These are phyloP conservation scores for Fusarium sp. DNA, from an alignment of 2,329 filamentous ascomycete genomes.

Conservation along the genomic window DNA sequence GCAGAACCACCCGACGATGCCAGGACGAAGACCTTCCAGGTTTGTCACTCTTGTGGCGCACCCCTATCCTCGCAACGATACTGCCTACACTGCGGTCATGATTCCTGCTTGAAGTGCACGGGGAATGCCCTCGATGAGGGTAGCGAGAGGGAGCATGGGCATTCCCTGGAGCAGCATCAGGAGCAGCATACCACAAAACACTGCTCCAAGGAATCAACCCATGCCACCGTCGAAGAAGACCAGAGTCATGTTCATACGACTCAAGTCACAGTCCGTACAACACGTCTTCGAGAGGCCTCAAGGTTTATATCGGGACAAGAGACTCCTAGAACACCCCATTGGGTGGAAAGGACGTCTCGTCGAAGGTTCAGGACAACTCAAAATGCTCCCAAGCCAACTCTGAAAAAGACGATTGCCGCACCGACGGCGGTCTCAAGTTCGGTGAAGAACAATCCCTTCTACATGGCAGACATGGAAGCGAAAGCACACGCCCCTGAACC, in stretches of 20 bases:
- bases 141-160: conserved; percentile 1
- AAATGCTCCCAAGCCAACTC: conserved; percentile 5
- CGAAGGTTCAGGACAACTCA: conserved; percentile 5
- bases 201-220: conserved; percentile 2
- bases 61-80: conserved; percentile 49
- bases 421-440: conserved; percentile 21
- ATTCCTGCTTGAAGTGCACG: conserved; percentile 57
- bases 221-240: background rate
- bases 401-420: conserved; percentile 21
- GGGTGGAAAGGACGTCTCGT: conserved; percentile 13
- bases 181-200: conserved; percentile 9
- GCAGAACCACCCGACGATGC: conserved; percentile 27
- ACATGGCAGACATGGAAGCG: conserved; percentile 43
- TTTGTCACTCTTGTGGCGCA: conserved; percentile 61
- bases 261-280: conserved; percentile 2
- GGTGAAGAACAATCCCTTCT: conserved; percentile 47
- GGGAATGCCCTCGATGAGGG: conserved; percentile 45
- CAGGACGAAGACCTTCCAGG: conserved; percentile 44
- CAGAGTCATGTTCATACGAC: conserved; percentile 13
- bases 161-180: conserved; percentile 4
- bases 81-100: conserved; percentile 61
- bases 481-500: conserved; percentile 37
- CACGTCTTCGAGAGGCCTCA: conserved; percentile 11
- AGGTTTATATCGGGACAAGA: conserved; percentile 23
- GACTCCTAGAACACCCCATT: conserved; percentile 16